Conservation (phyloP, 805 yeast genomes). For the Isabelozyma pseudorhagii region DNA sequence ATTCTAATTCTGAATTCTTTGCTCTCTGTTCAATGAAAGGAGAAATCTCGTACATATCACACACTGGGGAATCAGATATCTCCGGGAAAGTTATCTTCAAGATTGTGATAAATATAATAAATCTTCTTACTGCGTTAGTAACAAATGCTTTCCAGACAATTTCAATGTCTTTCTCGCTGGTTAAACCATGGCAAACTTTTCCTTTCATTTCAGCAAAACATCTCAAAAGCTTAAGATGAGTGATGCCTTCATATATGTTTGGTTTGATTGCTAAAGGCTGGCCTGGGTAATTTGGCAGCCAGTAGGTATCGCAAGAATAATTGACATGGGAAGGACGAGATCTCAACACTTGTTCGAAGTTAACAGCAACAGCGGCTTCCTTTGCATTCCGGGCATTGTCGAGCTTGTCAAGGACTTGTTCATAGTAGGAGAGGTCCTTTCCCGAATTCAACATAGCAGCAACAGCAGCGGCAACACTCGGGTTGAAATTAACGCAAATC, state of each 20-base stretch:
- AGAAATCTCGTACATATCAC: background rate
- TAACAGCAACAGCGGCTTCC: background rate
- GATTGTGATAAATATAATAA: constrained; percentile 16
- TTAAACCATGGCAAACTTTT: constrained; percentile 2
- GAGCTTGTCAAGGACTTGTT: background rate
- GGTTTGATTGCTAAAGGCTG: constrained; percentile 2
- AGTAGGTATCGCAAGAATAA: background rate
- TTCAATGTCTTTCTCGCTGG: background rate
- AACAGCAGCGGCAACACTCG: background rate
- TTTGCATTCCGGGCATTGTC: background rate
- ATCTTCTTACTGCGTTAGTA: constrained; percentile 19
- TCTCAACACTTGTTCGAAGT: background rate
- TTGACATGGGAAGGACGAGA: background rate
- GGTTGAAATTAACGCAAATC: background rate
- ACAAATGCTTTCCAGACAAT: constrained; percentile 18
- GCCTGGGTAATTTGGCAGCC: background rate
- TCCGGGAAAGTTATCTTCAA: background rate
- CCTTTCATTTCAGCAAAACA: constrained; percentile 16
- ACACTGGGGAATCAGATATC: background rate
- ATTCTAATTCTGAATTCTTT: background rate
- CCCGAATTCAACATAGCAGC: background rate
- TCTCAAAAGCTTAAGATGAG: constrained; percentile 19
- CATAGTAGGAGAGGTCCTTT: background rate
- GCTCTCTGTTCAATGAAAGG: background rate
- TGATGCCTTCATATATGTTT: constrained; percentile 9